A percentile compares a stretch with the other conserved stretches of the same genome.
Evolutionary conservation across 441 rosid genomes (phyloP).

Genomic region (Populus trichocarpa): DNA sequence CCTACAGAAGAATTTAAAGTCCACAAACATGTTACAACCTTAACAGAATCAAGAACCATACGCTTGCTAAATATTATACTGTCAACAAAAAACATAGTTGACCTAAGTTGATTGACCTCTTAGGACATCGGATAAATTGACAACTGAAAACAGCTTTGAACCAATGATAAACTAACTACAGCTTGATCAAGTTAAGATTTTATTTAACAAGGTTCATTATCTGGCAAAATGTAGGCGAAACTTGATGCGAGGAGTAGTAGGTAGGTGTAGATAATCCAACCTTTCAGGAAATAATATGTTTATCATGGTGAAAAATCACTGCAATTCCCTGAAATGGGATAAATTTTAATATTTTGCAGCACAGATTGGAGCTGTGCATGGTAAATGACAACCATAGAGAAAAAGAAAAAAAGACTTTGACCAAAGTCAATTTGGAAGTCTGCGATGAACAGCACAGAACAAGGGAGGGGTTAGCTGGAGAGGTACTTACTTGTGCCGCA

Average conservation of each 20-base stretch:
- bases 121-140: not conserved
- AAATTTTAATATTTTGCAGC: not conserved
- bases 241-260: not conserved
- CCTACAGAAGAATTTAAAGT: slow-evolving; percentile 40
- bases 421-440: not conserved
- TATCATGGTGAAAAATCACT: not conserved
- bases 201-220: not conserved
- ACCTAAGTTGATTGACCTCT: not conserved
- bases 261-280: not conserved
- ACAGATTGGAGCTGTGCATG: not conserved
- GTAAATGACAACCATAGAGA: not conserved
- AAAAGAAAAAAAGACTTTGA: not conserved
- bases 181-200: not conserved
- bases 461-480: not conserved
- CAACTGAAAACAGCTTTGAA: not conserved
- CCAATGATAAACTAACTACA: not conserved
- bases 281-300: not conserved
- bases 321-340: not conserved
- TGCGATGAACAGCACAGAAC: not conserved
- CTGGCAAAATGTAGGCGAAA: not conserved
- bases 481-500: slow-evolving; percentile 73
- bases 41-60: not conserved
- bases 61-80: not conserved
- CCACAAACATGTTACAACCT: not conserved
- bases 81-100: slow-evolving; percentile 7